Percentiles rank a stretch among this genome's conserved stretches.
These are phyloP conservation scores for Tylopilus cervinicoccineus DNA, from an alignment of 768 basidiomycete genomes.

Conservation along the genomic window DNA sequence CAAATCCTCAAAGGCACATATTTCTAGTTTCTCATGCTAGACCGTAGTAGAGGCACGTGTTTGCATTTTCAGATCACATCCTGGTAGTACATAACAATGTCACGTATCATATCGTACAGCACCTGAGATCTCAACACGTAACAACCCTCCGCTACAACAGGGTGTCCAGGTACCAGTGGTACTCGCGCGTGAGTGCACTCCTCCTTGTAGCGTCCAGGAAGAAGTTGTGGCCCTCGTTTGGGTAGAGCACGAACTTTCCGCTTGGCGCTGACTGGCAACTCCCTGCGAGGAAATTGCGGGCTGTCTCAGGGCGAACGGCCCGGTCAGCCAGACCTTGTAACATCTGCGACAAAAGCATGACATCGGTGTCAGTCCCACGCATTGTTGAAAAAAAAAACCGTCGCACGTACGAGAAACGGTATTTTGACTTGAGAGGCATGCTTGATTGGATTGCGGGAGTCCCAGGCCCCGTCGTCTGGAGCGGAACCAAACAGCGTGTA, in stretches of 20 bases:
- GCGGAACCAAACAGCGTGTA: constrained; percentile 56
- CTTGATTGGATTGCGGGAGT: constrained; percentile 3
- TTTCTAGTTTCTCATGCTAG: too few relatives aligned
- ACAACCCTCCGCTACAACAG: constrained; percentile 1
- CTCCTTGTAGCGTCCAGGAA: constrained; percentile 27
- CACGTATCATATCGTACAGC: background rate
- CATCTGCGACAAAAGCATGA: constrained; percentile 37
- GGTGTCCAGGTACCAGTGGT: constrained; percentile 29
- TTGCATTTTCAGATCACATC: background rate
- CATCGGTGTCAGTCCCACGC: background rate
- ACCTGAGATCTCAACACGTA: background rate
- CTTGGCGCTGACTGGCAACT: background rate
- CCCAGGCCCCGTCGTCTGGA: constrained; percentile 25
- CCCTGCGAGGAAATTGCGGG: constrained; percentile 29
- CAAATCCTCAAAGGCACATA: too few relatives aligned
- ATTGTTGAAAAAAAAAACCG: accelerated
- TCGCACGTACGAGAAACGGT: constrained; percentile 55
- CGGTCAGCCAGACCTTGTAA: constrained; percentile 58
- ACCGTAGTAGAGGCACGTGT: too few relatives aligned
- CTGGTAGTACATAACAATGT: background rate
- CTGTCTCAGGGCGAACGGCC: constrained; percentile 64
- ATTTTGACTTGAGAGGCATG: constrained; percentile 50
- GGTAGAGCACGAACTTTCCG: constrained; percentile 33
- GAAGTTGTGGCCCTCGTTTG: constrained; percentile 41
- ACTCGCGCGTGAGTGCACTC: constrained; percentile 28